phyloP scores from a whole-genome alignment of 208 protist species.

The Porcisia hertigi region DNA sequence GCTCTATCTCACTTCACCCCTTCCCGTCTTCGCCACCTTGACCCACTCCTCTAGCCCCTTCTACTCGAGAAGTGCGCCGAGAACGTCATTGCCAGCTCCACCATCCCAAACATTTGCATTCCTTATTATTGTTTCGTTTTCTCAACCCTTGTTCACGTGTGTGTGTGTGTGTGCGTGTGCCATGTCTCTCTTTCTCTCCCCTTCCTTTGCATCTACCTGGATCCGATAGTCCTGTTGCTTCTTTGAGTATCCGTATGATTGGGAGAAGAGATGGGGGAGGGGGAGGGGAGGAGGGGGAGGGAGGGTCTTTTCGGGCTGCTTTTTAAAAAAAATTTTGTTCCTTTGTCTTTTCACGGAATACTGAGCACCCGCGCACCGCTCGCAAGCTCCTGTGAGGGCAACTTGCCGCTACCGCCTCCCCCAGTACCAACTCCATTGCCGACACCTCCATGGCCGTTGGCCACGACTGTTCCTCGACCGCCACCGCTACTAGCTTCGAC shows the following conservation, averaged over 20 bases:
- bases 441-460: not conserved
- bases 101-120: too few relatives aligned
- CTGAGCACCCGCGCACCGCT: slow-evolving; percentile 12
- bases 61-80: too few relatives aligned
- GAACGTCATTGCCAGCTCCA: too few relatives aligned
- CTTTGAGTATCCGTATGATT: not conserved
- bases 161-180: not conserved
- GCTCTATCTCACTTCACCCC: too few relatives aligned
- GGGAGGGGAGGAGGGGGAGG: not conserved
- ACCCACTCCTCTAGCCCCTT: too few relatives aligned
- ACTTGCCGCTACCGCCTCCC: slow-evolving; percentile 2
- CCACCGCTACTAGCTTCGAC: not conserved
- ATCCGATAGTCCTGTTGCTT: not conserved
- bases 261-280: not conserved
- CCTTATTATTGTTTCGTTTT: too few relatives aligned
- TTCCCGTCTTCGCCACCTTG: too few relatives aligned
- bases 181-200: not conserved
- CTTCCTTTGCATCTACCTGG: not conserved
- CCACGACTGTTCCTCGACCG: not conserved
- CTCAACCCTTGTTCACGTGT: not conserved
- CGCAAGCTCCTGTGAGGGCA: slow-evolving; percentile 14
- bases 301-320: not conserved
- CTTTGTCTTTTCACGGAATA: slow-evolving; percentile 8
- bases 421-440: not conserved
- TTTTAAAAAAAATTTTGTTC: too few relatives aligned